These are phyloP conservation scores for Lentinula novae-zelandiae DNA, from an alignment of 1,284 basidiomycete species.

Conservation along the genomic window DNA sequence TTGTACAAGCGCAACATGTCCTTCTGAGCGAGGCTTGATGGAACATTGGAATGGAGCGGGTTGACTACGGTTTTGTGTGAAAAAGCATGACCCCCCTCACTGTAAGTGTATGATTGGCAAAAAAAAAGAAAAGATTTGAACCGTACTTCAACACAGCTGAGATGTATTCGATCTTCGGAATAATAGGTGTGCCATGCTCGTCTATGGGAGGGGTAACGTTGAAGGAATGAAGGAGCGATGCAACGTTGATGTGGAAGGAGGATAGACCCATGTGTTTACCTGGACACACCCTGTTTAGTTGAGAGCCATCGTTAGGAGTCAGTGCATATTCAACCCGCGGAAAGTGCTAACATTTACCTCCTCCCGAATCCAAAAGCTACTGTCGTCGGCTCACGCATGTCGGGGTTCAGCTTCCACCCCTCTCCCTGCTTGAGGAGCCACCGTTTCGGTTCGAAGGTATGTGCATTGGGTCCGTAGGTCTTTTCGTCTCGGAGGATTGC, in stretches of 20 bases:
- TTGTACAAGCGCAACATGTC: neutral
- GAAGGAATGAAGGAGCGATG: neutral
- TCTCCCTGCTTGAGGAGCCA: neutral
- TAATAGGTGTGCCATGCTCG: neutral
- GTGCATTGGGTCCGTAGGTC: neutral
- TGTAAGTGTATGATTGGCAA: no score
- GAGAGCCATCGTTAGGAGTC: neutral
- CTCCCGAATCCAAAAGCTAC: slow-evolving; percentile 13
- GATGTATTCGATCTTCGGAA: neutral
- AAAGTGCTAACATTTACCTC: neutral
- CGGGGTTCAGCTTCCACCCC: neutral
- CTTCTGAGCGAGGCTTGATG: slow-evolving; percentile 4
- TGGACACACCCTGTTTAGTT: neutral
- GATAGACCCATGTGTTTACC: neutral
- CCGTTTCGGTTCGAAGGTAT: slow-evolving; percentile 5
- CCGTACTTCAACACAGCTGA: neutral
- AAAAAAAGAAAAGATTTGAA: no score
- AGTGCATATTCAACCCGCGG: no score
- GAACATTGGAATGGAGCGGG: slow-evolving; percentile 6
- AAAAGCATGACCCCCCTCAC: no score
- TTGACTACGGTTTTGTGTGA: neutral
- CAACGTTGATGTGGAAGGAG: neutral
- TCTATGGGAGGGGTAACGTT: neutral
- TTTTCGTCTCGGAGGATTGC: slow-evolving; percentile 10
- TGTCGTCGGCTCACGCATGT: slow-evolving; percentile 1